Percentiles rank a stretch among this genome's conserved stretches.
phyloP scores from a whole-genome alignment of 2,329 filamentous ascomycete genomes.

The Colletotrichum cereale region DNA sequence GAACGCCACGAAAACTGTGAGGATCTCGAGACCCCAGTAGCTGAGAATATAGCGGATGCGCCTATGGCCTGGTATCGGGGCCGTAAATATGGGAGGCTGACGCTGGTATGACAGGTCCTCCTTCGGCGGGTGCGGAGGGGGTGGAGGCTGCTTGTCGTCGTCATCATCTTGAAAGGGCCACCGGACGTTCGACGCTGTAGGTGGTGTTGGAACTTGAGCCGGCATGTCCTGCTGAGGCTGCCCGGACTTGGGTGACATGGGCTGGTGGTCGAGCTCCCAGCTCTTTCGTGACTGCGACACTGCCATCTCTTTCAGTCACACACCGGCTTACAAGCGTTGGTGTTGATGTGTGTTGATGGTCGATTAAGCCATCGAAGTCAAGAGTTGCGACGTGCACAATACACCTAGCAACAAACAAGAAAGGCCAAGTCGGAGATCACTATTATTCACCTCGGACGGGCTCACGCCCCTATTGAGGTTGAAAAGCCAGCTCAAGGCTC shows the following conservation, averaged over 20 bases:
- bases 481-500: not conserved
- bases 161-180: constrained; percentile 18
- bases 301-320: not conserved
- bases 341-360: not conserved
- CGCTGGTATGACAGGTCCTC: too few species aligned
- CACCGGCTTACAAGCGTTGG: not conserved
- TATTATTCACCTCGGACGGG: not conserved
- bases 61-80: not conserved
- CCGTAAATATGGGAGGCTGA: not conserved
- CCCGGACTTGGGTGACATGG: not conserved
- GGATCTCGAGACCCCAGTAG: constrained; percentile 31
- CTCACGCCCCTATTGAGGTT: not conserved
- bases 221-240: not conserved
- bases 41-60: constrained; percentile 17
- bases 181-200: not conserved
- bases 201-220: not conserved
- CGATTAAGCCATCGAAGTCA: not conserved
- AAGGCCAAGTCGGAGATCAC: not conserved
- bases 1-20: constrained; percentile 16
- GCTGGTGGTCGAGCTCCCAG: constrained; percentile 30
- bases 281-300: constrained; percentile 1
- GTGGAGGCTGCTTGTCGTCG: constrained; percentile 4
- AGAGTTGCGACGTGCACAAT: not conserved
- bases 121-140: not conserved
- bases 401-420: not conserved